Evolutionary conservation across 1,284 basidiomycete species (phyloP).

Genomic region (Lentinula novae-zelandiae): DNA sequence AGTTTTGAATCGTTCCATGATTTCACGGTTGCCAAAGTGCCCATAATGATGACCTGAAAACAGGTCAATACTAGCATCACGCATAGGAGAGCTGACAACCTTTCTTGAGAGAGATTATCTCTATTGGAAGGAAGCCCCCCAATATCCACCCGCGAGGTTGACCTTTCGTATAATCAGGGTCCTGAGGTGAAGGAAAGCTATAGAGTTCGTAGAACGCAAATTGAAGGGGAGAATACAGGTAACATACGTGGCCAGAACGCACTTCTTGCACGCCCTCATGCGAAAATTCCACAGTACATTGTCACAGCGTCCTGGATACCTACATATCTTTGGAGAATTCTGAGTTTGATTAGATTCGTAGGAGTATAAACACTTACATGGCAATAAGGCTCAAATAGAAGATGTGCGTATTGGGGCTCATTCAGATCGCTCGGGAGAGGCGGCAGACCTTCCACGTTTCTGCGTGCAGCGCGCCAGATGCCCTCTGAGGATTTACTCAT

Average conservation of each 20-base stretch:
- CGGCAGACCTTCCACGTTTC: slow-evolving; percentile 22
- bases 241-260: neutral
- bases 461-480: slow-evolving; percentile 23
- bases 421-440: slow-evolving; percentile 26
- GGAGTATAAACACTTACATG: slow-evolving; percentile 20
- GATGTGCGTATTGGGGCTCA: slow-evolving; percentile 29
- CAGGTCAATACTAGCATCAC: neutral
- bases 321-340: slow-evolving; percentile 9
- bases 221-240: neutral
- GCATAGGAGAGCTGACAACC: neutral
- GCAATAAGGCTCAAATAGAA: slow-evolving; percentile 26
- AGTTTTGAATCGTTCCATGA: neutral
- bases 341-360: no score
- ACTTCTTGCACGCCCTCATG: slow-evolving; percentile 4
- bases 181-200: neutral
- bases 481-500: slow-evolving; percentile 21
- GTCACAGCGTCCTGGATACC: slow-evolving; percentile 1
- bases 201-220: neutral
- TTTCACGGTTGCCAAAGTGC: neutral
- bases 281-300: slow-evolving; percentile 3
- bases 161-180: neutral
- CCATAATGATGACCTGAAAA: neutral
- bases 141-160: no score
- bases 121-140: neutral
- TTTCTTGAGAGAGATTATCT: neutral